Percentiles rank a stretch among this genome's conserved stretches.
These are phyloP conservation scores for Kodamaea sagamina DNA, from an alignment of 805 yeast species.

Conservation along the genomic window DNA sequence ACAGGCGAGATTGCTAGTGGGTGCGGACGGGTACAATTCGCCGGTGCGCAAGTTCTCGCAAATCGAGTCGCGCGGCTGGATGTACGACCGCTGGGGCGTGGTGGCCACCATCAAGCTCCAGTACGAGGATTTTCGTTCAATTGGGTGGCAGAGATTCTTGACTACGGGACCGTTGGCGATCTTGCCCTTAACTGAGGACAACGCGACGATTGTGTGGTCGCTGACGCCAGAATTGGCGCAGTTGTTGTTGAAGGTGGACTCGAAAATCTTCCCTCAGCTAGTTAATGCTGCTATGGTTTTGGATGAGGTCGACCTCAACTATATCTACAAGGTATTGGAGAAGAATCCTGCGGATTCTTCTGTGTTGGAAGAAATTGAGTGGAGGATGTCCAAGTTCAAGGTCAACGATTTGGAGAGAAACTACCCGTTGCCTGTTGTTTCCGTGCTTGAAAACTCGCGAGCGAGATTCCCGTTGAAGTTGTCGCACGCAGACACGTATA, in stretches of 20 bases:
- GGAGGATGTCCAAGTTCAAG: conserved; percentile 57
- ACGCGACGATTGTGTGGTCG: conserved; percentile 94
- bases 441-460: conserved; percentile 62
- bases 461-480: conserved; percentile 88
- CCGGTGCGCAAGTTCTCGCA: conserved; percentile 84
- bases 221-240: conserved; percentile 74
- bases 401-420: conserved; percentile 53
- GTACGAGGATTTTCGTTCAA: conserved; percentile 64
- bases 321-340: conserved; percentile 50
- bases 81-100: conserved; percentile 83
- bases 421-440: conserved; percentile 67
- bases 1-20: conserved; percentile 76
- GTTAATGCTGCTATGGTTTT: conserved; percentile 88
- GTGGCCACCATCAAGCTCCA: conserved; percentile 84
- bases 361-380: conserved; percentile 66
- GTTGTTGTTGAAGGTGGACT: conserved; percentile 57
- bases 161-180: conserved; percentile 92
- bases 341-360: conserved; percentile 46
- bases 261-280: conserved; percentile 63
- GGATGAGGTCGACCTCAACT: conserved; percentile 72
- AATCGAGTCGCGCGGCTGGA: conserved; percentile 91
- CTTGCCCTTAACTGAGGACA: conserved; percentile 81
- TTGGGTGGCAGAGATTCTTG: conserved; percentile 94
- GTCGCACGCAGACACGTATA: conserved; percentile 89
- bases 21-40: conserved; percentile 95